phyloP scores from a whole-genome alignment of 345 rosid species.

The Citrus reticulata region DNA sequence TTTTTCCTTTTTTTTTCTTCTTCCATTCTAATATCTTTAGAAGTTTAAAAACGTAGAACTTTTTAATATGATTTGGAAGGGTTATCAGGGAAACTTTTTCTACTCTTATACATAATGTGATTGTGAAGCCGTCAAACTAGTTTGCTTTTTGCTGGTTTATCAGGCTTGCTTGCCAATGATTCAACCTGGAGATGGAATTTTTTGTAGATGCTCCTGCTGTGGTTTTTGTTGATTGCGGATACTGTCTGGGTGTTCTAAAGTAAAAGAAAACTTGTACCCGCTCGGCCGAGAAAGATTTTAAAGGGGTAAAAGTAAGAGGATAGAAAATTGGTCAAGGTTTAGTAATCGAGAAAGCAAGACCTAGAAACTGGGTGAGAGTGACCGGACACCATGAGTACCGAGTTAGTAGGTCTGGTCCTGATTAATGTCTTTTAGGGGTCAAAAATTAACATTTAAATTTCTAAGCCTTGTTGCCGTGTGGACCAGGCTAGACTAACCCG shows the following conservation, averaged over 20 bases:
- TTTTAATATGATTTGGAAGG: not conserved
- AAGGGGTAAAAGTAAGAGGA: not conserved
- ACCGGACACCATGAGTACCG: not conserved
- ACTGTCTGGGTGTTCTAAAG: not conserved
- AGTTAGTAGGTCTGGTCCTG: constrained; percentile 5
- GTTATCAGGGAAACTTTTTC: not conserved
- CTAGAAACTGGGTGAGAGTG: not conserved
- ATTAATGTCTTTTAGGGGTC: constrained; percentile 2
- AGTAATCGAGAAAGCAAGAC: constrained; percentile 2
- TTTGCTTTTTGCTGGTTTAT: not conserved
- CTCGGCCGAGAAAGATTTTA: not conserved
- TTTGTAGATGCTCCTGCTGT: not conserved
- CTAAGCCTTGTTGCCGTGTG: constrained; percentile 13
- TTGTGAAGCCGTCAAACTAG: not conserved
- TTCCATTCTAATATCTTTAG: not conserved
- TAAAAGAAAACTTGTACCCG: not conserved
- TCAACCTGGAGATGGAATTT: not conserved
- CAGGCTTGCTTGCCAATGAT: not conserved
- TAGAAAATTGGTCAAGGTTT: constrained; percentile 2
- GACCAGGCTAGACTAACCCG: constrained; percentile 1
- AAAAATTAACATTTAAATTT: constrained; percentile 3
- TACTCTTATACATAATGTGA: not conserved
- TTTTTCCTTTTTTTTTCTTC: not conserved
- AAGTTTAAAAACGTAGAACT: not conserved
- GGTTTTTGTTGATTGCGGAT: not conserved